These are phyloP conservation scores for Chaetomium sp. DNA, from an alignment of 2,329 filamentous ascomycete genomes.

Conservation along the genomic window DNA sequence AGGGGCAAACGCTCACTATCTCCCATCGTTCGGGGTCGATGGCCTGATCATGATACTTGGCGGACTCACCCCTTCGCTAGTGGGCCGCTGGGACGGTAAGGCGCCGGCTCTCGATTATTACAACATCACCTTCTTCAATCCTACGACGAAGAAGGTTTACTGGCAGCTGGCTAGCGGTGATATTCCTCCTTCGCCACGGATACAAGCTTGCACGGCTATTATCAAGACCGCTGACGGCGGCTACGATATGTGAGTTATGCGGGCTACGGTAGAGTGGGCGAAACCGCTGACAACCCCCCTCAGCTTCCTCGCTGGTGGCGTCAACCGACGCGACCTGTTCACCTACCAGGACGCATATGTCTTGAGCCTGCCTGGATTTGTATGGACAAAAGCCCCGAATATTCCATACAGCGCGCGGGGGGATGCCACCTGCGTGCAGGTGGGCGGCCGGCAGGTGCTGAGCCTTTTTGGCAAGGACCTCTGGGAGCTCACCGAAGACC, in stretches of 20 bases:
- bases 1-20: conserved; percentile 13
- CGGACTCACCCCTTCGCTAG: conserved; percentile 6
- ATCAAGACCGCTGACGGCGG: conserved; percentile 22
- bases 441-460: conserved; percentile 29
- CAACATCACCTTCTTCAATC: conserved; percentile 31
- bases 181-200: conserved; percentile 20
- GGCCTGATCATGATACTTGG: conserved; percentile 27
- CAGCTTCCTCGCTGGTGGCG: conserved; percentile 25
- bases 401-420: conserved; percentile 15
- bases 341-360: conserved; percentile 28
- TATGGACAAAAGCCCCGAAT: conserved; percentile 25
- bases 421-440: conserved; percentile 20
- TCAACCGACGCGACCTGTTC: conserved; percentile 10
- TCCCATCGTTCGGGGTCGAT: conserved; percentile 21
- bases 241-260: conserved; percentile 29
- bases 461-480: conserved; percentile 19
- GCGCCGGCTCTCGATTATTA: conserved; percentile 14
- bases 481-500: conserved; percentile 6
- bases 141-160: conserved; percentile 24
- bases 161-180: conserved; percentile 24
- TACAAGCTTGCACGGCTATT: conserved; percentile 19
- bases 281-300: not conserved
- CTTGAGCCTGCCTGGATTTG: conserved; percentile 32
- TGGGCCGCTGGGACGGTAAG: not conserved
- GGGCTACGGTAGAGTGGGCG: not conserved